These are phyloP conservation scores for Microcyclosporella mali DNA, from an alignment of 2,329 filamentous ascomycete species.

Conservation along the genomic window DNA sequence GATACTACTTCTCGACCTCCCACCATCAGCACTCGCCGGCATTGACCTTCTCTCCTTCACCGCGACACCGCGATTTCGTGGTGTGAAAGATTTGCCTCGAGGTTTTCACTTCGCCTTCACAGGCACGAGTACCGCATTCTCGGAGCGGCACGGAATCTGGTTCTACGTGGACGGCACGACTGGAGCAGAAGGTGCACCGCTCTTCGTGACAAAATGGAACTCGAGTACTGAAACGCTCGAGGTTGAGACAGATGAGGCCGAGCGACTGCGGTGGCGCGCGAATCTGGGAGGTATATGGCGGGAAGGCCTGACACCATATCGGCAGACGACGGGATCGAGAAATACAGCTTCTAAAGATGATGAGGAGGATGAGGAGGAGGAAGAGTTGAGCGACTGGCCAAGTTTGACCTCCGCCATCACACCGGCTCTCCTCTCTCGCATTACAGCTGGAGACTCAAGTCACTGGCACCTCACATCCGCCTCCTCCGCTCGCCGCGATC, in stretches of 20 bases:
- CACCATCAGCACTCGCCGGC: slow-evolving; percentile 45
- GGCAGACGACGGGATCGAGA: slow-evolving; percentile 34
- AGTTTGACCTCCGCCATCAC: slow-evolving; percentile 47
- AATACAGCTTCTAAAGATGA: slow-evolving; percentile 28
- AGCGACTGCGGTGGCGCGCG: slow-evolving; percentile 46
- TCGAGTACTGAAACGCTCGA: slow-evolving; percentile 41
- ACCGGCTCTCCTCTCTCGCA: slow-evolving; percentile 43
- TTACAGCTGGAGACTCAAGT: slow-evolving; percentile 42
- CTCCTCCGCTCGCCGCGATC: slow-evolving; percentile 50
- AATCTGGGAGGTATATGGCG: slow-evolving; percentile 54
- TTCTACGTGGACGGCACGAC: slow-evolving; percentile 41
- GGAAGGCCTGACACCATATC: slow-evolving; percentile 45
- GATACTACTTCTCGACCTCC: slow-evolving; percentile 40
- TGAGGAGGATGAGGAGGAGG: slow-evolving; percentile 23
- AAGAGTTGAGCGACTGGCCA: slow-evolving; percentile 49
- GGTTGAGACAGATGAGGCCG: slow-evolving; percentile 37
- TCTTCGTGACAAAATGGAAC: slow-evolving; percentile 55
- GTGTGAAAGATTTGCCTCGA: slow-evolving; percentile 52
- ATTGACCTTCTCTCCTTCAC: slow-evolving; percentile 57
- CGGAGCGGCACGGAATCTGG: slow-evolving; percentile 58
- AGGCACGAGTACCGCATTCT: slow-evolving; percentile 52
- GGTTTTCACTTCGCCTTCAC: slow-evolving; percentile 59
- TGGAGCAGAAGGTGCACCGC: slow-evolving; percentile 18
- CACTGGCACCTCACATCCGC: slow-evolving; percentile 54
- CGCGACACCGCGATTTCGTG: slow-evolving; percentile 54